Conservation (phyloP, 140 eudicot species). For the Ambrosia hybrid region DNA sequence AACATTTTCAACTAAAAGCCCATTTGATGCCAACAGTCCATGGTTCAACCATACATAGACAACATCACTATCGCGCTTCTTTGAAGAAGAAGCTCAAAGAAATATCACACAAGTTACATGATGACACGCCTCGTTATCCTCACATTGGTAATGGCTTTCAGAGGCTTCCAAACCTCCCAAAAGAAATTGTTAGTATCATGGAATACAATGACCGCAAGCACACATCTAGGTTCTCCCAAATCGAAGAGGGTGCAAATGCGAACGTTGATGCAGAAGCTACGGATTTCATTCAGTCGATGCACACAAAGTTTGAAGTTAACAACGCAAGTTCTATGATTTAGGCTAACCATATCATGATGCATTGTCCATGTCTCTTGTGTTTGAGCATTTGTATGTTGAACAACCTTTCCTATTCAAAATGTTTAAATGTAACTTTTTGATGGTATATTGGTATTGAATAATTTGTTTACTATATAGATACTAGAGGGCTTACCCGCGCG, state of each 20-base stretch:
- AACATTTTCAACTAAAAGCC: no score
- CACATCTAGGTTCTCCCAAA: background rate
- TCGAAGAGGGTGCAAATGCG: conserved; percentile 32
- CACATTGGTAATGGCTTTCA: conserved; percentile 19
- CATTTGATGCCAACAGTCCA: no score
- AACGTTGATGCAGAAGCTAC: conserved; percentile 35
- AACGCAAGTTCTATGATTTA: conserved; percentile 28
- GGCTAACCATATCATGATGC: no score
- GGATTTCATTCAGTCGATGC: conserved; percentile 46
- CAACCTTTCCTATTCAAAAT: no score
- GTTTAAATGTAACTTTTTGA: no score
- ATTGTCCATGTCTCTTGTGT: no score
- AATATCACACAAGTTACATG: conserved; percentile 18
- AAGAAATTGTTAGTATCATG: background rate
- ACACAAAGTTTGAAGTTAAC: conserved; percentile 37
- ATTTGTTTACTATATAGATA: no score
- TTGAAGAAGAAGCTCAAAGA: background rate
- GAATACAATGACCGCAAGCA: conserved; percentile 10
- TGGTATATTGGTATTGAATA: no score
- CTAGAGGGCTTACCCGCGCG: no score
- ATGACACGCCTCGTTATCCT: conserved; percentile 32
- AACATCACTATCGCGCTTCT: no score
- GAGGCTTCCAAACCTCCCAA: conserved; percentile 14
- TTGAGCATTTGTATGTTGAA: no score
- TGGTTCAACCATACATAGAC: no score